Percentiles rank a stretch among this genome's conserved stretches.
These are phyloP conservation scores for Epithemia pelagica DNA, from an alignment of 108 stramenopile genomes.

Conservation along the genomic window DNA sequence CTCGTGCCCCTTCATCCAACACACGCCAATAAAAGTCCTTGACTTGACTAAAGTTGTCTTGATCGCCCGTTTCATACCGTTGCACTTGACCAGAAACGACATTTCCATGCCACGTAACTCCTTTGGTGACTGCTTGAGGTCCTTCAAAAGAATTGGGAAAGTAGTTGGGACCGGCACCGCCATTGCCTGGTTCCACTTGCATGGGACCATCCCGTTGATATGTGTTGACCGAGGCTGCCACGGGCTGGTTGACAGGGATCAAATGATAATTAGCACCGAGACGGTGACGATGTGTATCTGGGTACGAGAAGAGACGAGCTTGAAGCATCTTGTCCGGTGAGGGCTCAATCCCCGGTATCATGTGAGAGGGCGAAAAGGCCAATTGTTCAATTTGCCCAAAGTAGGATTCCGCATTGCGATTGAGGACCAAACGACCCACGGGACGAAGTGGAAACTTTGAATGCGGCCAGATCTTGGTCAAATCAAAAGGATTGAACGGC, in stretches of 20 bases:
- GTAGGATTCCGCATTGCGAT: conserved; percentile 64
- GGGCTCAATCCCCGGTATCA: conserved; percentile 69
- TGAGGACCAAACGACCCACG: conserved; percentile 57
- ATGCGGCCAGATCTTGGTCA: conserved; percentile 74
- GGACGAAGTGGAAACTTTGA: conserved; percentile 45
- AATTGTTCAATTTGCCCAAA: conserved; percentile 68
- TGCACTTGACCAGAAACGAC: conserved; percentile 33
- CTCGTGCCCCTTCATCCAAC: conserved; percentile 29
- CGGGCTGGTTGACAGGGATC: conserved; percentile 49
- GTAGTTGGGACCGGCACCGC: conserved; percentile 43
- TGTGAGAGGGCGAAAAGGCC: conserved; percentile 61
- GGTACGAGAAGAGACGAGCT: conserved; percentile 50
- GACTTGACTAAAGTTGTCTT: conserved; percentile 53
- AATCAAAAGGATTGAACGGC: conserved; percentile 60
- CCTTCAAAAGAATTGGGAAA: conserved; percentile 57
- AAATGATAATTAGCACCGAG: conserved; percentile 62
- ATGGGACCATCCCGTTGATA: conserved; percentile 60
- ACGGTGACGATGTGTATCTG: conserved; percentile 63
- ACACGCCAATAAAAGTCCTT: conserved; percentile 30
- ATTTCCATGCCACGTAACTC: conserved; percentile 6
- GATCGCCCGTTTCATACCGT: conserved; percentile 45
- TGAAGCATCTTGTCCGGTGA: conserved; percentile 74
- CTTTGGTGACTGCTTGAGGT: conserved; percentile 11
- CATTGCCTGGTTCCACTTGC: conserved; percentile 34
- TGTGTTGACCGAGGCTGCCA: conserved; percentile 16